Conservation (phyloP, 768 basidiomycete genomes). For the Trametes meyenii region DNA sequence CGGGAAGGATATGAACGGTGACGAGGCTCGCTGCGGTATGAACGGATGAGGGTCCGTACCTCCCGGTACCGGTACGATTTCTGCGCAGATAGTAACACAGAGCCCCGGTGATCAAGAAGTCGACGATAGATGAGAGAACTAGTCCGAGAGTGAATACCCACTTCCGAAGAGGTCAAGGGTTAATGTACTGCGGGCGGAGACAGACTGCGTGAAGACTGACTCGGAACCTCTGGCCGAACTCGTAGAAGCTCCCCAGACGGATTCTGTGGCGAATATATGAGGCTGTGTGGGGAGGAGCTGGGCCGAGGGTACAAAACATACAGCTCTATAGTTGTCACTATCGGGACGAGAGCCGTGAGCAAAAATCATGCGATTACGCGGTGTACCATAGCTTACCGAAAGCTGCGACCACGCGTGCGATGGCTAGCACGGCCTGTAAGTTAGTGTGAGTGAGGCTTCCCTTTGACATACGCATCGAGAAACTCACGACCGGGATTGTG, state of each 20-base stretch:
- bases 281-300: background rate
- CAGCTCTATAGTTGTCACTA: slow-evolving; percentile 24
- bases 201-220: slow-evolving; percentile 13
- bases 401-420: slow-evolving; percentile 13
- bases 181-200: background rate
- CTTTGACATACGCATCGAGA: background rate
- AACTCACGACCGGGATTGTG: slow-evolving; percentile 21
- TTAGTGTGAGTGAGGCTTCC: background rate
- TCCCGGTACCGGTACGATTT: slow-evolving; percentile 28
- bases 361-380: background rate
- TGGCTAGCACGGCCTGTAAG: slow-evolving; percentile 13
- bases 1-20: background rate
- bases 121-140: slow-evolving; percentile 28
- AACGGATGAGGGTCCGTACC: slow-evolving; percentile 23
- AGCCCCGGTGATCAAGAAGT: slow-evolving; percentile 29
- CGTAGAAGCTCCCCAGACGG: slow-evolving; percentile 22
- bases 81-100: slow-evolving; percentile 31
- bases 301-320: background rate
- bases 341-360: background rate
- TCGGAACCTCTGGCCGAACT: slow-evolving; percentile 24
- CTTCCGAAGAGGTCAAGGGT: slow-evolving; percentile 18
- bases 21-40: background rate
- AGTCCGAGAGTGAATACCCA: slow-evolving; percentile 35
- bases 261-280: slow-evolving; percentile 10
- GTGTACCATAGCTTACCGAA: slow-evolving; percentile 9